These are phyloP conservation scores for Grosmannia serpens DNA, from an alignment of 2,329 filamentous ascomycete species.

Conservation along the genomic window DNA sequence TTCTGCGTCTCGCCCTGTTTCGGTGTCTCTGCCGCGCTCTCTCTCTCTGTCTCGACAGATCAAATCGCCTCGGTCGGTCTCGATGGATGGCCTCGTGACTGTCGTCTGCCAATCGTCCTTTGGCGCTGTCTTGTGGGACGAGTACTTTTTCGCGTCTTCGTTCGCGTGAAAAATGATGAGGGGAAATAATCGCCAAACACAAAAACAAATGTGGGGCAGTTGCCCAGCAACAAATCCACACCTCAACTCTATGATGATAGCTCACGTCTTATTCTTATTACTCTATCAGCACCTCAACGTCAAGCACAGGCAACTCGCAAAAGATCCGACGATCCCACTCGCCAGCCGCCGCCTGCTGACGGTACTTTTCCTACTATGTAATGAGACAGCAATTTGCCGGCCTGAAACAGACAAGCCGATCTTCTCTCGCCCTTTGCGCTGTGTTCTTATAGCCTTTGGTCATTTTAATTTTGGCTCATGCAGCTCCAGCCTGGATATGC, in stretches of 20 bases:
- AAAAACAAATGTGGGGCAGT: constrained; percentile 7
- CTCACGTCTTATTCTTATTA: too few species aligned
- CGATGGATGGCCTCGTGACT: too few species aligned
- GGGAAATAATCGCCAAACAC: neutral
- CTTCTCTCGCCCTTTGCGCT: neutral
- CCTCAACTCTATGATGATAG: neutral
- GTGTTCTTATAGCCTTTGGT: neutral
- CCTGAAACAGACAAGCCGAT: neutral
- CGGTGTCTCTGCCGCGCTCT: too few species aligned
- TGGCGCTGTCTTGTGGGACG: neutral
- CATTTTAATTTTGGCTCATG: neutral
- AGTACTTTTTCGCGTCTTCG: neutral
- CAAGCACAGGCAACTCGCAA: neutral
- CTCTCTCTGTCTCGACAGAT: too few species aligned
- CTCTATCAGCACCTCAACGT: too few species aligned
- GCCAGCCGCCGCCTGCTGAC: too few species aligned
- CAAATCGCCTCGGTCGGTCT: too few species aligned
- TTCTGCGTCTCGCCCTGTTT: neutral
- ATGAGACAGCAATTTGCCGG: neutral
- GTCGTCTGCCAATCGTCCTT: too few species aligned
- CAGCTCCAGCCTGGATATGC: neutral
- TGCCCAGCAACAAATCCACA: constrained; percentile 8
- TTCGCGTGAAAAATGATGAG: neutral
- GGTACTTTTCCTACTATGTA: neutral
- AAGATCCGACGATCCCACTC: neutral